Base-by-base conservation (phyloP, 306 rosid genomes). In the Vigna trinervia region DNA sequence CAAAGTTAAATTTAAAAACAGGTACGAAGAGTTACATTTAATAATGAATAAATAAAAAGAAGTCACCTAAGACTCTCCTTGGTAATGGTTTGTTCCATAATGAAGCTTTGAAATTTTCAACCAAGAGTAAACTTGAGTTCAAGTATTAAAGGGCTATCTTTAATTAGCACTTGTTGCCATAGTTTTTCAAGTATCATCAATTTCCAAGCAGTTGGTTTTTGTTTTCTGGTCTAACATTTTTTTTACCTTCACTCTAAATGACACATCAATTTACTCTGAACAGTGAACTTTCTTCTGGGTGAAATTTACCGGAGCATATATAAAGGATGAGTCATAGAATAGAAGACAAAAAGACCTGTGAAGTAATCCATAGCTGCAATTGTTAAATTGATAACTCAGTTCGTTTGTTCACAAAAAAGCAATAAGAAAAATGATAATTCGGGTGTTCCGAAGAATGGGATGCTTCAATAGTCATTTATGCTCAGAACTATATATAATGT, bases 1-100 rank as follows among this genome's bases (percentile, higher is more conserved):
- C 60, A 17, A 6, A 54, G 10, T 32, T n/a, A 6, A 30, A 20
- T 53, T 43, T 22, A 56, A 56, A 77, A 47, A 69, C 45, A 47
- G 45, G 9, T 47, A 41, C 8, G 26, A 28, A 47, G 9, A 14
- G 46, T 61, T 68, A 12, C 17, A 67, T 6, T 65, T 65, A 19
- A 19, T 17, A 38, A 8, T 58, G 28, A 58, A 58, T 26, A 58
- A 23, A 26, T 22, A 57, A 22, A 57, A 58, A 58, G 14, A 11
- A 58, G 63, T 58, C 63, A 58, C n/a, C 38, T 58, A 23, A 58
- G 36, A 23, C 63, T 59, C 39, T 58, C 64, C 62, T 28, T 60
- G 41, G 12, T 30, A 60, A 60, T 60, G 66, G 41, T 60, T 5
- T 11, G 36, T 41, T 60, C 65, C 5, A 13, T 26, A 57, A 57